A percentile compares a stretch with the other conserved stretches of the same genome.
These are phyloP conservation scores for Tolypocladium inflatum DNA, from an alignment of 2,329 filamentous ascomycete genomes.

Conservation along the genomic window DNA sequence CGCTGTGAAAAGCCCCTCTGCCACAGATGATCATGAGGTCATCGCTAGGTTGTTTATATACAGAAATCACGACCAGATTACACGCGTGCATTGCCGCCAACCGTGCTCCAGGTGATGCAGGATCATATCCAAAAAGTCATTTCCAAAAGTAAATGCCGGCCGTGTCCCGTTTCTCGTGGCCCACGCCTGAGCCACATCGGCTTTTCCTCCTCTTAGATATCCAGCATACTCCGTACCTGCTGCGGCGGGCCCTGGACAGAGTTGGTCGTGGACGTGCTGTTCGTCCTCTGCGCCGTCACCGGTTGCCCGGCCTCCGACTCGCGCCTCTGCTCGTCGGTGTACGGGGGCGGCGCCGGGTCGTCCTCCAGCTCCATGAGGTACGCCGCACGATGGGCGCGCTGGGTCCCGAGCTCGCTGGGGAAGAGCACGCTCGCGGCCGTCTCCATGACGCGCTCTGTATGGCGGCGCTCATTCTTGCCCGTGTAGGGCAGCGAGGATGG, in stretches of 20 bases:
- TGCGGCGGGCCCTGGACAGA: conserved; percentile 41
- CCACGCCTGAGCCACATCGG: neutral
- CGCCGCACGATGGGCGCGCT: conserved; percentile 22
- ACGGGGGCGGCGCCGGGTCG: conserved; percentile 31
- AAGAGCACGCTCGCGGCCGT: conserved; percentile 38
- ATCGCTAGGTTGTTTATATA: neutral
- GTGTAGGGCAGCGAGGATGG: conserved; percentile 20
- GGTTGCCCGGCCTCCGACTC: conserved; percentile 12
- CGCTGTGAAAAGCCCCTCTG: neutral
- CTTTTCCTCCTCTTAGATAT: neutral
- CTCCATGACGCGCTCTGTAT: conserved; percentile 33
- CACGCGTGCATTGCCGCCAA: neutral
- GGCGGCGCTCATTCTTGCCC: conserved; percentile 34
- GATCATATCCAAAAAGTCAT: neutral
- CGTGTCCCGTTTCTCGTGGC: neutral
- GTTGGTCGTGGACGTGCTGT: conserved; percentile 35
- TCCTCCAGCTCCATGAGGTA: conserved; percentile 28
- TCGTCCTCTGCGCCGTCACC: conserved; percentile 28
- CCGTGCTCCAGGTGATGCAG: neutral
- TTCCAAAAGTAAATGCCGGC: neutral
- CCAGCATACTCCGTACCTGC: conserved; percentile 46
- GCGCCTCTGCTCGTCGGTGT: conserved; percentile 17
- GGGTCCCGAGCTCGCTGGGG: conserved; percentile 26
- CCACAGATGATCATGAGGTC: neutral
- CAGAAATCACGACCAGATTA: neutral